These are phyloP conservation scores for Tricholoma bakamatsutake DNA, from an alignment of 768 basidiomycete genomes.

Conservation along the genomic window DNA sequence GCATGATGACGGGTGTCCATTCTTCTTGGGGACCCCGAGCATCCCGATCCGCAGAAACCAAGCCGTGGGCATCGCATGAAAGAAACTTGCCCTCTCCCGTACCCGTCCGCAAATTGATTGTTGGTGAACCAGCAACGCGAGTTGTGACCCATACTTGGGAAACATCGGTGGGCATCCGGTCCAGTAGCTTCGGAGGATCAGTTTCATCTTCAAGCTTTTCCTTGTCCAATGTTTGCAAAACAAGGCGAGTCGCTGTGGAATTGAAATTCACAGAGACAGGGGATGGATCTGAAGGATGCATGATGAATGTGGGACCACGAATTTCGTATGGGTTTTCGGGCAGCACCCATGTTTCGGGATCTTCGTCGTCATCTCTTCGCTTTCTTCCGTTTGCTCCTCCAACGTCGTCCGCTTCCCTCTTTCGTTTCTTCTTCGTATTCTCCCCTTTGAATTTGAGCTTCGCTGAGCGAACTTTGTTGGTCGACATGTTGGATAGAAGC, in stretches of 20 bases:
- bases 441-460: conserved; percentile 91
- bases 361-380: conserved; percentile 53
- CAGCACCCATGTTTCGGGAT: conserved; percentile 74
- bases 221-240: conserved; percentile 61
- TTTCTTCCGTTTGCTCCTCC: conserved; percentile 37
- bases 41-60: conserved; percentile 80
- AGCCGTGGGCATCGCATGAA: conserved; percentile 80
- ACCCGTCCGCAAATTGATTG: conserved; percentile 82
- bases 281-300: conserved; percentile 76
- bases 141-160: conserved; percentile 91
- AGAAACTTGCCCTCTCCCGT: conserved; percentile 89
- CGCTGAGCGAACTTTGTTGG: conserved; percentile 53
- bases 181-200: conserved; percentile 43
- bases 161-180: conserved; percentile 73
- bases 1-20: conserved; percentile 80
- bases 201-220: conserved; percentile 42
- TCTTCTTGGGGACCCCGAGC: conserved; percentile 92
- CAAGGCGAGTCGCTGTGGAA: conserved; percentile 65
- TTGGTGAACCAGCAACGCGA: conserved; percentile 75
- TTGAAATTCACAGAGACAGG: conserved; percentile 76
- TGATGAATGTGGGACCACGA: conserved; percentile 82
- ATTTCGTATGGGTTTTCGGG: conserved; percentile 69
- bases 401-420: conserved; percentile 51
- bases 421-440: conserved; percentile 78
- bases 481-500: conserved; percentile 19